A percentile compares a stretch with the other conserved stretches of the same genome.
These are phyloP conservation scores for Aspergillus asperescens DNA, from an alignment of 495 filamentous ascomycete genomes.

Conservation along the genomic window DNA sequence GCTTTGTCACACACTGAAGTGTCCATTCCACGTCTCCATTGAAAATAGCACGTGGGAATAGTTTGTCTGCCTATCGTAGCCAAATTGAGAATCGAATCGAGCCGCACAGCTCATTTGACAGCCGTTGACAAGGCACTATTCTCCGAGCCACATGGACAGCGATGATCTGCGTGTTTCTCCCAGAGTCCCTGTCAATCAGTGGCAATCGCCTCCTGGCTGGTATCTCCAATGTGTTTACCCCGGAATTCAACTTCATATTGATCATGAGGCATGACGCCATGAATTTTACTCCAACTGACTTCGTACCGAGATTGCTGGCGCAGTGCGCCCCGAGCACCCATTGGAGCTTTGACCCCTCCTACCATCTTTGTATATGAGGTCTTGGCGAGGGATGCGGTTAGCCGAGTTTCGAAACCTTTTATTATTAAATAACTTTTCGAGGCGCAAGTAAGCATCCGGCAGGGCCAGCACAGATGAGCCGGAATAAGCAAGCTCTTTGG, in stretches of 20 bases:
- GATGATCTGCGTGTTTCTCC: background rate
- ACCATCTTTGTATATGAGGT: too few species aligned
- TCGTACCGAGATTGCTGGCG: too few species aligned
- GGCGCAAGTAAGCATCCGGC: background rate
- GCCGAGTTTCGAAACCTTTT: background rate
- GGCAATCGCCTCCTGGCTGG: too few species aligned
- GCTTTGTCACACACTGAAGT: too few species aligned
- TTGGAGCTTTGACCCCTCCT: too few species aligned
- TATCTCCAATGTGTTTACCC: too few species aligned
- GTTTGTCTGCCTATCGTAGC: background rate
- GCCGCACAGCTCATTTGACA: background rate
- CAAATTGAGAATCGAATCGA: background rate
- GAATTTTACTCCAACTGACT: too few species aligned
- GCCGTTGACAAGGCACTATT: background rate
- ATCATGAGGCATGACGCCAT: too few species aligned
- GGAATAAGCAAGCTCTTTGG: background rate
- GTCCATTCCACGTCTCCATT: too few species aligned
- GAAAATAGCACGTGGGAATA: background rate
- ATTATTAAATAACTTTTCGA: background rate
- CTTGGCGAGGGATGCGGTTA: too few species aligned
- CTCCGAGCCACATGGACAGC: background rate
- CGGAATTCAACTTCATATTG: too few species aligned
- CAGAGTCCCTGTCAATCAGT: background rate
- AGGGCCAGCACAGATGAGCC: background rate
- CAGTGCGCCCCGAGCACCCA: too few species aligned